These are phyloP conservation scores for Brassica incana DNA, from an alignment of 345 rosid species.

Conservation along the genomic window DNA sequence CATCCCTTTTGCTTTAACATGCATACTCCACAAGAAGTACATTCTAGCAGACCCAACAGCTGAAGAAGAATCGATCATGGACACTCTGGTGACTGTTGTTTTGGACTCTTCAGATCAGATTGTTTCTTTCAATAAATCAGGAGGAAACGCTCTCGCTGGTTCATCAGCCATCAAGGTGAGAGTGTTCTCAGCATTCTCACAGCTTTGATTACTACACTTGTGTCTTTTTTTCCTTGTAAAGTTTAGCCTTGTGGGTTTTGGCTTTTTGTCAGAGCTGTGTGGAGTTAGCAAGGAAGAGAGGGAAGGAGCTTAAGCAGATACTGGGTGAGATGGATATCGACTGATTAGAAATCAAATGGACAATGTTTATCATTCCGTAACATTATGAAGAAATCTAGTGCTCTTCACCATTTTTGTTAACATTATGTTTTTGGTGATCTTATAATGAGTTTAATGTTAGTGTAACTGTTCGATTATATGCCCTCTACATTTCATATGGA, in stretches of 20 bases:
- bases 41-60: constrained; percentile 86
- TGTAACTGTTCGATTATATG: background rate
- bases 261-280: constrained; percentile 29
- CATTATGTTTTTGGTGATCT: background rate
- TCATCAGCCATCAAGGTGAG: constrained; percentile 68
- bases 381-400: background rate
- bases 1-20: constrained; percentile 73
- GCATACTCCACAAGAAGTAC: constrained; percentile 72
- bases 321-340: constrained; percentile 40
- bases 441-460: background rate
- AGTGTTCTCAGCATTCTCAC: constrained; percentile 27
- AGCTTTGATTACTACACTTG: background rate
- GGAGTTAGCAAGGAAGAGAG: constrained; percentile 35
- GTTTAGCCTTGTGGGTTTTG: background rate
- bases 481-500: too few species aligned
- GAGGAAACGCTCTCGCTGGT: constrained; percentile 70
- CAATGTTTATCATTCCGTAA: background rate
- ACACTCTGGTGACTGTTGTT: constrained; percentile 68
- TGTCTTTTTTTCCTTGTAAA: background rate
- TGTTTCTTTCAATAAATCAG: constrained; percentile 80
- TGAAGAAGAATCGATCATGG: constrained; percentile 89
- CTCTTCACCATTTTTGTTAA: background rate
- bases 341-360: constrained; percentile 7
- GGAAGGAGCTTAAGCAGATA: constrained; percentile 32
- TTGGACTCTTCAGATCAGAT: constrained; percentile 69